A percentile compares a stretch with the other conserved stretches of the same genome.
These are phyloP conservation scores for Artemisia annua DNA, from an alignment of 129 eudicot species.

Conservation along the genomic window DNA sequence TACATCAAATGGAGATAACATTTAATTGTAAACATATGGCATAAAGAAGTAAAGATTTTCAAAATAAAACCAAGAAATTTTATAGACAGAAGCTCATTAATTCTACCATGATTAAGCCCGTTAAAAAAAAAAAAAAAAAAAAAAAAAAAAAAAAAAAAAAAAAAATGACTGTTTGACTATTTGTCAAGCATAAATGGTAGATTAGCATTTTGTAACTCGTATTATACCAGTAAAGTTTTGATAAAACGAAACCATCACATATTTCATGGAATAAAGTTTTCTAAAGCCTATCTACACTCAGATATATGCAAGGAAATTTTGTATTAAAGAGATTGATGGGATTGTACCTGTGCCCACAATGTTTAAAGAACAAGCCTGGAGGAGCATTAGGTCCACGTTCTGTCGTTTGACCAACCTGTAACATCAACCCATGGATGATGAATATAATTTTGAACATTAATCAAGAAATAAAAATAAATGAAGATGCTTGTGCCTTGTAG, in stretches of 20 bases:
- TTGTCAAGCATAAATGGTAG: no score
- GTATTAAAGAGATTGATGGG: not conserved
- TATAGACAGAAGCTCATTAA: not conserved
- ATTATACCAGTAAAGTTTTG: no score
- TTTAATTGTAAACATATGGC: no score
- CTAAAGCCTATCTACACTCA: not conserved
- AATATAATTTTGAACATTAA: not conserved
- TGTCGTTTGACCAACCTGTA: slow-evolving; percentile 63
- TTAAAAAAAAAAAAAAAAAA: no score
- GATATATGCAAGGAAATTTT: not conserved
- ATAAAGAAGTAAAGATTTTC: not conserved
- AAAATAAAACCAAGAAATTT: not conserved
- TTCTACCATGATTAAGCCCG: no score
- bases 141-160: no score
- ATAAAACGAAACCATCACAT: no score
- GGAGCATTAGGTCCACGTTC: slow-evolving; percentile 61
- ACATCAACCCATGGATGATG: not conserved
- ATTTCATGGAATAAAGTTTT: no score
- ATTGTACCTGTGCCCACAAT: slow-evolving; percentile 89
- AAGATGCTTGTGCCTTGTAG: slow-evolving; percentile 4
- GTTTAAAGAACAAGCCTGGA: slow-evolving; percentile 85
- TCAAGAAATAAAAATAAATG: not conserved
- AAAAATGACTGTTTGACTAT: no score
- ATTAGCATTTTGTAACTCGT: no score
- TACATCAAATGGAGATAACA: not conserved